phyloP scores from a whole-genome alignment of 129 eudicot genomes.

The Rutidosis leptorrhynchoides region DNA sequence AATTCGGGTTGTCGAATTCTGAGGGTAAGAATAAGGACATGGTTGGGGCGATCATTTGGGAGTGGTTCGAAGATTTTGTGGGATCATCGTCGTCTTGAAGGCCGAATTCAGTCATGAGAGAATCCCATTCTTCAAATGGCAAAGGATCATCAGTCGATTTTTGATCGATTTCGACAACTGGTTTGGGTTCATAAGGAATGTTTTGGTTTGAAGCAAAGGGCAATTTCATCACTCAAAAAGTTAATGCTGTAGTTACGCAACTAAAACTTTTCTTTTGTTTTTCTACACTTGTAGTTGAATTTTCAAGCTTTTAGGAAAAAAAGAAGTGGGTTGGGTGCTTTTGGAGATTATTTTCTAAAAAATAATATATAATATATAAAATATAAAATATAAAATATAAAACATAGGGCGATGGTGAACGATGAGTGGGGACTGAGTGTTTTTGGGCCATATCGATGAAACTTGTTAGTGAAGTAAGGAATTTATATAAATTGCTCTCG shows the following conservation, averaged over 20 bases:
- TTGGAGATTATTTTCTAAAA: not conserved
- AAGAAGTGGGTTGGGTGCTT: not conserved
- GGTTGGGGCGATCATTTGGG: slow-evolving; percentile 25
- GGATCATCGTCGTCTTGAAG: slow-evolving; percentile 57
- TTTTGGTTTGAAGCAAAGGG: slow-evolving; percentile 52
- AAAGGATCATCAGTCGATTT: slow-evolving; percentile 57
- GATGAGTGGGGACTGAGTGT: slow-evolving; percentile 23
- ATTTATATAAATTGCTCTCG: slow-evolving; percentile 11
- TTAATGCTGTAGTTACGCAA: slow-evolving; percentile 19
- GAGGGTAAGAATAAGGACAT: slow-evolving; percentile 28
- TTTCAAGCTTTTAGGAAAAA: slow-evolving; percentile 21
- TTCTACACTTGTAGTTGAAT: slow-evolving; percentile 19
- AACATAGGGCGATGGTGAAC: slow-evolving; percentile 40
- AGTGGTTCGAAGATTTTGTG: slow-evolving; percentile 19
- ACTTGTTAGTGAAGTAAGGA: slow-evolving; percentile 33
- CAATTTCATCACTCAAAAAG: slow-evolving; percentile 61
- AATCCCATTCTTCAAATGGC: slow-evolving; percentile 71
- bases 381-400: slow-evolving; percentile 1
- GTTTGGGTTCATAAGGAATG: slow-evolving; percentile 61
- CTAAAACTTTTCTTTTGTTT: slow-evolving; percentile 10
- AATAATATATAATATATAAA: not conserved
- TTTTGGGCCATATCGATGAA: slow-evolving; percentile 14
- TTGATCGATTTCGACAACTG: slow-evolving; percentile 60
- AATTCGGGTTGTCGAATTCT: slow-evolving; percentile 26
- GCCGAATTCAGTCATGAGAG: slow-evolving; percentile 68